Evolutionary conservation across 2,329 filamentous ascomycete genomes (phyloP), one percentile per base, ranked within the genome.

Genomic region (Fusarium continuum): DNA sequence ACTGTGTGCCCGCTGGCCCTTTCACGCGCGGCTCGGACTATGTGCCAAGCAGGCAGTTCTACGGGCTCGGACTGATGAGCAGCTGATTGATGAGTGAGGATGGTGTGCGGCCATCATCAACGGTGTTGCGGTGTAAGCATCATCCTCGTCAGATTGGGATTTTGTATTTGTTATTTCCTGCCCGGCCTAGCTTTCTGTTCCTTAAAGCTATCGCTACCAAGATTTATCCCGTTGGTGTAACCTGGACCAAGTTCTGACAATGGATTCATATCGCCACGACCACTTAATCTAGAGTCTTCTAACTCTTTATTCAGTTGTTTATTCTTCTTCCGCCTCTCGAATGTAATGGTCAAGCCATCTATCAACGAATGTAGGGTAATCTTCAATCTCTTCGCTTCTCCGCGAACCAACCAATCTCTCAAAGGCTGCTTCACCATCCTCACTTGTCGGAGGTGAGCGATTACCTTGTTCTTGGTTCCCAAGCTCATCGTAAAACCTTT

Each of bases 21-120:
- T 23, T 23, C 28, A 31, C 47, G 39, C 47, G 47, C 39, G 47
- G 47, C 25, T 45, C 38, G 39, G 47, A n/a, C n/a, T n/a, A n/a
- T n/a, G n/a, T n/a, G n/a, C n/a, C n/a, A n/a, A n/a, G n/a, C n/a
- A n/a, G n/a, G n/a, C n/a, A n/a, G n/a, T n/a, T n/a, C n/a, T n/a
- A n/a, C n/a, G n/a, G n/a, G n/a, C n/a, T n/a, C n/a, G n/a, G n/a
- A n/a, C n/a, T n/a, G n/a, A n/a, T n/a, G n/a, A n/a, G n/a, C n/a
- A n/a, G n/a, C n/a, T n/a, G n/a, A 14, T 13, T 2, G 19, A 14
- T 13, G 20, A 4, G 14, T 7, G 2, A 22, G 13, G 32, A 10
- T 26, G 13, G 40, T 32, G 19, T 11, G 41, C 14, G 16, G n/a
- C n/a, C n/a, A n/a, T n/a, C n/a, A n/a, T n/a, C n/a, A n/a, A n/a